Percentiles rank a stretch among this genome's conserved stretches.
Evolutionary conservation across 2,329 filamentous ascomycete species (phyloP).

Genomic region (Dactylella cylindrospora): DNA sequence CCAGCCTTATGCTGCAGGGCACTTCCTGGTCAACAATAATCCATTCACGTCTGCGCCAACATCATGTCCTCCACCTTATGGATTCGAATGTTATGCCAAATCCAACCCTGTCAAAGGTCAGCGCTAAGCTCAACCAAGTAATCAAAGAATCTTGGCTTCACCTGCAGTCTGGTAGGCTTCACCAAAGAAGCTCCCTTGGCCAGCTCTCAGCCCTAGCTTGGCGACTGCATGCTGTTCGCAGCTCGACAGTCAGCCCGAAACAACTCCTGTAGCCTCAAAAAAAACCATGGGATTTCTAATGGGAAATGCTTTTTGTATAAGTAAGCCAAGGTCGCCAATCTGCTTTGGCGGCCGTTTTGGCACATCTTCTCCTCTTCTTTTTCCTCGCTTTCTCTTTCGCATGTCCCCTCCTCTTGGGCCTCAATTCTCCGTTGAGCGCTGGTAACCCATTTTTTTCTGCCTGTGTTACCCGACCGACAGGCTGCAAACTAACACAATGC

Average conservation of each 20-base stretch:
- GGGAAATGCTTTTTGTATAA: too few relatives aligned
- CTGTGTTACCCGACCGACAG: neutral
- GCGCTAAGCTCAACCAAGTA: constrained; percentile 19
- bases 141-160: constrained; percentile 5
- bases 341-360: constrained; percentile 5
- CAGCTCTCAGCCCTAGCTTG: constrained; percentile 26
- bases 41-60: too few relatives aligned
- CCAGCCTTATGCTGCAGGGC: too few relatives aligned
- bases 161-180: too few relatives aligned
- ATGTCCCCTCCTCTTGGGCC: neutral
- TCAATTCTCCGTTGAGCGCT: neutral
- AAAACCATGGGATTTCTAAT: constrained; percentile 12
- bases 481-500: constrained; percentile 36
- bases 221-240: constrained; percentile 24
- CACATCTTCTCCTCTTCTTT: constrained; percentile 4
- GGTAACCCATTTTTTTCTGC: neutral
- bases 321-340: too few relatives aligned
- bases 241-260: constrained; percentile 7
- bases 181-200: constrained; percentile 14
- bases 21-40: too few relatives aligned
- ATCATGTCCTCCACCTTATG: too few relatives aligned
- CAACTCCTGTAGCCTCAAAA: constrained; percentile 19
- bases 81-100: too few relatives aligned
- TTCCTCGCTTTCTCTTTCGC: neutral
- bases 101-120: constrained; percentile 18